These are phyloP conservation scores for Kurtzmaniella quercitrusa DNA, from an alignment of 1,139 yeast species.

Conservation along the genomic window DNA sequence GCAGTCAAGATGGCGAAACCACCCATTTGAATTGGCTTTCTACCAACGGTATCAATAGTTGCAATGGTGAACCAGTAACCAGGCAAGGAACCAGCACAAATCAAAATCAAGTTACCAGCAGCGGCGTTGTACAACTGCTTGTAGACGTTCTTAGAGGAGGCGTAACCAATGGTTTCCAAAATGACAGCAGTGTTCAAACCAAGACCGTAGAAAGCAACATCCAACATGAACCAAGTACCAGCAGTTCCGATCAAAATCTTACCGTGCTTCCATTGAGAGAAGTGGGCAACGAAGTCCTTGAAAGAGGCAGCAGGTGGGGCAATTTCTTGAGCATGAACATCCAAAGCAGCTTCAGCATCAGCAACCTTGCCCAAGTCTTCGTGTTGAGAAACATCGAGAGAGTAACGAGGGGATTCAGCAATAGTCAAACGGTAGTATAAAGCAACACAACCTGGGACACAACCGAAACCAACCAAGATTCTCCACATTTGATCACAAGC, in stretches of 20 bases:
- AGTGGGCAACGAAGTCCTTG: constrained; percentile 63
- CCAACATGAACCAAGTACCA: constrained; percentile 94
- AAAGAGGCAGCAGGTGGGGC: constrained; percentile 57
- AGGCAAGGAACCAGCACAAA: constrained; percentile 89
- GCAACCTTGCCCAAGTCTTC: constrained; percentile 58
- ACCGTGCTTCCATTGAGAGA: constrained; percentile 84
- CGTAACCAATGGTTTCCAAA: constrained; percentile 80
- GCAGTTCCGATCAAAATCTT: constrained; percentile 89
- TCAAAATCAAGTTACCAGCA: constrained; percentile 83
- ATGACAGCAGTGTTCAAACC: constrained; percentile 76
- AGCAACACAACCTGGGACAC: constrained; percentile 81
- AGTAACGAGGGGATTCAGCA: constrained; percentile 90
- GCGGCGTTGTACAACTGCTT: constrained; percentile 65
- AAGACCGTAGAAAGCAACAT: constrained; percentile 91
- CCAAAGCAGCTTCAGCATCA: constrained; percentile 48
- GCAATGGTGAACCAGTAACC: constrained; percentile 85
- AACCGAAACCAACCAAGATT: constrained; percentile 80
- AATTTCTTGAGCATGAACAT: constrained; percentile 40
- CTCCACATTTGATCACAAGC: constrained; percentile 96
- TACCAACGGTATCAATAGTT: constrained; percentile 71
- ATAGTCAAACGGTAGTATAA: constrained; percentile 87
- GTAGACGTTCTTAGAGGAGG: constrained; percentile 61
- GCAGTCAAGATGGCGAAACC: constrained; percentile 70
- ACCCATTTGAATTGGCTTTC: constrained; percentile 73
- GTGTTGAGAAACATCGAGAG: constrained; percentile 66